Evolutionary conservation across 2,329 filamentous ascomycete genomes (phyloP).

Genomic region (Penicillium sp.): DNA sequence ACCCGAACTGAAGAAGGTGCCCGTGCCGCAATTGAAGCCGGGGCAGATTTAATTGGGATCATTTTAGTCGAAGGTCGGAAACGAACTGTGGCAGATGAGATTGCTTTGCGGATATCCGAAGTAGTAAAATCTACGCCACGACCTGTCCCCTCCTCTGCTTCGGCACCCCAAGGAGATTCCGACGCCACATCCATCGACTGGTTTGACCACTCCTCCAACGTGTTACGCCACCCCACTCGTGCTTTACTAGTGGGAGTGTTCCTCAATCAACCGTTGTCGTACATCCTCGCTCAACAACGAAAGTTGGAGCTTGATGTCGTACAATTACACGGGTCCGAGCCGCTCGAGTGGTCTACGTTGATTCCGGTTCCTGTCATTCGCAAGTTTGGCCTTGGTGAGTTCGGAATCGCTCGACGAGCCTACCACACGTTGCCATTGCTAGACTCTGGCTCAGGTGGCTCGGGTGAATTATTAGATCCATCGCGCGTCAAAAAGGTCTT

Average conservation of each 20-base stretch:
- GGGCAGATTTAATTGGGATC: slow-evolving; percentile 91
- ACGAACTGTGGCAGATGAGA: slow-evolving; percentile 78
- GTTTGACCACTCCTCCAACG: slow-evolving; percentile 64
- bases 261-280: slow-evolving; percentile 82
- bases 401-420: slow-evolving; percentile 73
- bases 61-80: slow-evolving; percentile 83
- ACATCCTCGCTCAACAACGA: slow-evolving; percentile 78
- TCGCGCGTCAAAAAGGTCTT: slow-evolving; percentile 71
- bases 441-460: slow-evolving; percentile 82
- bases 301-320: slow-evolving; percentile 82
- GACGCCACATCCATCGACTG: slow-evolving; percentile 60
- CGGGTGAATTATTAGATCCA: slow-evolving; percentile 77
- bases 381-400: slow-evolving; percentile 77
- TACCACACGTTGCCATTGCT: slow-evolving; percentile 84
- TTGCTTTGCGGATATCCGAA: slow-evolving; percentile 78
- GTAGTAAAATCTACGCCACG: slow-evolving; percentile 65
- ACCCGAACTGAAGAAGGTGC: slow-evolving; percentile 84
- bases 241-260: slow-evolving; percentile 92
- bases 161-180: slow-evolving; percentile 26
- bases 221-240: slow-evolving; percentile 59
- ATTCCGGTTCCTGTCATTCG: slow-evolving; percentile 92
- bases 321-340: slow-evolving; percentile 90
- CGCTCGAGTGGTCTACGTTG: slow-evolving; percentile 85
- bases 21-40: slow-evolving; percentile 77
- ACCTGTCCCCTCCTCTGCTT: slow-evolving; percentile 23